Percentiles rank a stretch among this genome's conserved stretches.
Evolutionary conservation across 2,329 filamentous ascomycete species (phyloP).

Genomic region (Pleoardoris graminearum): DNA sequence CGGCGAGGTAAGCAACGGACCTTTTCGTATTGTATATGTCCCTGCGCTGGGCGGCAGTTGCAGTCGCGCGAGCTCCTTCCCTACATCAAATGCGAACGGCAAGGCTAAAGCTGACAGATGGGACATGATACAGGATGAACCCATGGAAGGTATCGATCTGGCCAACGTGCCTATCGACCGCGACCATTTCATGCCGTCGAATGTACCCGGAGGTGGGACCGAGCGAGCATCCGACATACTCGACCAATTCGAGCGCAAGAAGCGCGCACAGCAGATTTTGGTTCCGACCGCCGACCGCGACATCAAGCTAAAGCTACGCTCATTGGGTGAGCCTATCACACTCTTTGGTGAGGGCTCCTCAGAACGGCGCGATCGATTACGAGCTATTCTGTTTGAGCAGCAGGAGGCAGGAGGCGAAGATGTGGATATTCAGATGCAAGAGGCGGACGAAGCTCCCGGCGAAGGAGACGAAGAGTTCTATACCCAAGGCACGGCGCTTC

Average conservation of each 20-base stretch:
- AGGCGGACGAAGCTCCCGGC: constrained; percentile 60
- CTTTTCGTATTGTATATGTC: background rate
- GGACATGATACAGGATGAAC: constrained; percentile 50
- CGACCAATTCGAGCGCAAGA: constrained; percentile 80
- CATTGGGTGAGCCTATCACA: constrained; percentile 90
- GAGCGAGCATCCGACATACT: constrained; percentile 85
- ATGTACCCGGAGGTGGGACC: constrained; percentile 67
- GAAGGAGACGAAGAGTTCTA: constrained; percentile 80
- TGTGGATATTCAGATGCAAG: constrained; percentile 55
- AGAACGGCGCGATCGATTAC: constrained; percentile 83
- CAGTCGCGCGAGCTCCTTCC: constrained; percentile 1
- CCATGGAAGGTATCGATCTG: constrained; percentile 62
- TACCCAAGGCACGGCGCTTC: constrained; percentile 73
- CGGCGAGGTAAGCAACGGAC: constrained; percentile 60
- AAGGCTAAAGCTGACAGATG: constrained; percentile 14
- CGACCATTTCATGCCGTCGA: constrained; percentile 78
- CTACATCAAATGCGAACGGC: background rate
- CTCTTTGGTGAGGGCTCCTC: constrained; percentile 88
- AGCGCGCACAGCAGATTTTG: constrained; percentile 83
- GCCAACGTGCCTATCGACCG: constrained; percentile 71
- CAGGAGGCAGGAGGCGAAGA: constrained; percentile 65
- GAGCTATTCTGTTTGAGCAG: constrained; percentile 76
- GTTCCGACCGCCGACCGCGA: constrained; percentile 93
- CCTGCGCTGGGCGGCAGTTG: constrained; percentile 6
- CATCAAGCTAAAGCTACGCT: constrained; percentile 78